Base-by-base conservation (phyloP, 2,329 filamentous ascomycete genomes). In the Penicillium sp. region DNA sequence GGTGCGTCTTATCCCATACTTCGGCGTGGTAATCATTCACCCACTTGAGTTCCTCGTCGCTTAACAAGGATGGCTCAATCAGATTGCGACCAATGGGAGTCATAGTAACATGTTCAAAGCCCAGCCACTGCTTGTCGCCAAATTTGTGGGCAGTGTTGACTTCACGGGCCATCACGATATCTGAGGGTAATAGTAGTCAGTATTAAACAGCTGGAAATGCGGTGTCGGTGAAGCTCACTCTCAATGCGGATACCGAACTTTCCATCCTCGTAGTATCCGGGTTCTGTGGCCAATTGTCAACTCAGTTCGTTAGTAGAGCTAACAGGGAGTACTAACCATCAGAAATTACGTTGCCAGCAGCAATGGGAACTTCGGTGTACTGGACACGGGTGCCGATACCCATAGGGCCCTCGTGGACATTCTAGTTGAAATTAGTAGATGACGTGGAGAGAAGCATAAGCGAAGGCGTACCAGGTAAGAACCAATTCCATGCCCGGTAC, bases 21-120 rank as follows among this genome's bases (percentile, higher is more conserved):
- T 92, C 82, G 22, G 73, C 68, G 60, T 95, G 85, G 61, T 94
- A 94, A 28, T 79, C 74, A 56, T 96, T 94, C 50, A 98, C 68
- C 85, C 90, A 98, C 44, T 76, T 67, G 68, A 82, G 85, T 69
- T 98, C 92, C 9, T 70, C 72, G 3, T 72, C 69, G 0, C 80
- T 88, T 50, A 98, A 67, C 22, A 95, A 70, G 35, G 61, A 72
- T 37, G 75, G 69, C 54, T 96, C 85, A 47, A 95, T 88, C 48
- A 98, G 70, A 45, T 87, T 95, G 44, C 81, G 78, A 67, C 90
- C 95, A 66, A 95, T 88, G 0, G 92, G 92, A 12, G 90, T 87
- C 87, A 98, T 87, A 0, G 92, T 98, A 49, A 96, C 88, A 64
- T 94, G 86, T 69, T 98, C 90, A 52, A 98, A 98, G 3, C 89